These are phyloP conservation scores for Miamiensis avidus DNA, from an alignment of 169 alveolate genomes.

Conservation along the genomic window DNA sequence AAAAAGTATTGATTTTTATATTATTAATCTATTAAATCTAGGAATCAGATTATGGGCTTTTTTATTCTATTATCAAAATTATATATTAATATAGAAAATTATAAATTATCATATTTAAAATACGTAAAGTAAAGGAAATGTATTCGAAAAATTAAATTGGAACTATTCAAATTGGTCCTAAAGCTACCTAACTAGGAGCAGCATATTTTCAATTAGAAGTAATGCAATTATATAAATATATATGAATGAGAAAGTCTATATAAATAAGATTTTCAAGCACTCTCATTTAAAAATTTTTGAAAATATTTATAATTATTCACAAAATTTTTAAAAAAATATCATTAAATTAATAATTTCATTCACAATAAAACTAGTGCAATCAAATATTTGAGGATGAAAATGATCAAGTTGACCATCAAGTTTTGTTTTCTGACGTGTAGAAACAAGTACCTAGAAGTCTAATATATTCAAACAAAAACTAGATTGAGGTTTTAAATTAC, in stretches of 20 bases:
- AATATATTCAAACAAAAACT: background rate
- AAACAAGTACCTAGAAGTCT: background rate
- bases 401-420: background rate
- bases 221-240: too few species aligned
- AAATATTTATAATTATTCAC: background rate
- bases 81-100: too few species aligned
- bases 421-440: background rate
- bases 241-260: too few species aligned
- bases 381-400: too few species aligned
- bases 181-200: background rate
- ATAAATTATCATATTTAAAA: background rate
- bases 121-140: background rate
- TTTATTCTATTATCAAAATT: background rate
- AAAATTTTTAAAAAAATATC: too few species aligned
- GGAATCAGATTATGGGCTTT: too few species aligned
- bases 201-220: background rate
- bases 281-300: too few species aligned
- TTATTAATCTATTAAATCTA: too few species aligned
- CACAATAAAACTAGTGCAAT: too few species aligned
- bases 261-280: too few species aligned
- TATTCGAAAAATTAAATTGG: background rate
- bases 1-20: too few species aligned
- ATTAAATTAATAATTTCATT: too few species aligned
- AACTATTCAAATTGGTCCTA: background rate
- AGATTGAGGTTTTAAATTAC: background rate